These are phyloP conservation scores for Osmanthus fragrans DNA, from an alignment of 257 asterid species.

Conservation along the genomic window DNA sequence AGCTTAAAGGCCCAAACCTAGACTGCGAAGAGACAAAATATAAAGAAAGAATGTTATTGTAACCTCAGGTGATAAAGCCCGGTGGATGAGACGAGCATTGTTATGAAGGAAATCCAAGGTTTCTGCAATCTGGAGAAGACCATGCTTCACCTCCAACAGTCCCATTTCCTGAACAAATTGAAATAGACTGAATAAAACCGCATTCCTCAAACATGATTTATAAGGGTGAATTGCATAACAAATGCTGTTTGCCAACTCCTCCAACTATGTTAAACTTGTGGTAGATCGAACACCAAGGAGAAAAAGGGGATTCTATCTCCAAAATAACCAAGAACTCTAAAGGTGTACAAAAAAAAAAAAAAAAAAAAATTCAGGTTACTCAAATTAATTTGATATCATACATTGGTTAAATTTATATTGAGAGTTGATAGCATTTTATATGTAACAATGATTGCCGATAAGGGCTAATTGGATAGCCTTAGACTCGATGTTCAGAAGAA, in stretches of 20 bases:
- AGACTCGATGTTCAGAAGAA: background rate
- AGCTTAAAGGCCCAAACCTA: background rate
- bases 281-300: background rate
- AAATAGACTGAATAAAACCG: slow-evolving; percentile 9
- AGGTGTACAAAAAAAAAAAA: background rate
- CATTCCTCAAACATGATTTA: slow-evolving; percentile 9
- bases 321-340: slow-evolving; percentile 16
- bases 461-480: background rate
- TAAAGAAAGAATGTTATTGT: slow-evolving; percentile 14
- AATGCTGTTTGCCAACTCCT: slow-evolving; percentile 18
- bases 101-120: slow-evolving; percentile 94
- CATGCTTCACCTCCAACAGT: slow-evolving; percentile 93
- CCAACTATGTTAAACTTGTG: background rate
- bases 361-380: background rate
- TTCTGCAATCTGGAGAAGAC: slow-evolving; percentile 93
- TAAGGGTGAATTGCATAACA: slow-evolving; percentile 1
- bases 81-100: slow-evolving; percentile 91
- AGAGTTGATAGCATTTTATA: background rate
- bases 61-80: slow-evolving; percentile 95
- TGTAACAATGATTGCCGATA: background rate
- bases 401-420: background rate
- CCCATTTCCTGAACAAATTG: slow-evolving; percentile 83
- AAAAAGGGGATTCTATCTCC: background rate
- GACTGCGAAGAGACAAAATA: background rate
- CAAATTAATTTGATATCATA: background rate